phyloP scores from a whole-genome alignment of 2,329 filamentous ascomycete species.

The Rosellinia necatrix region DNA sequence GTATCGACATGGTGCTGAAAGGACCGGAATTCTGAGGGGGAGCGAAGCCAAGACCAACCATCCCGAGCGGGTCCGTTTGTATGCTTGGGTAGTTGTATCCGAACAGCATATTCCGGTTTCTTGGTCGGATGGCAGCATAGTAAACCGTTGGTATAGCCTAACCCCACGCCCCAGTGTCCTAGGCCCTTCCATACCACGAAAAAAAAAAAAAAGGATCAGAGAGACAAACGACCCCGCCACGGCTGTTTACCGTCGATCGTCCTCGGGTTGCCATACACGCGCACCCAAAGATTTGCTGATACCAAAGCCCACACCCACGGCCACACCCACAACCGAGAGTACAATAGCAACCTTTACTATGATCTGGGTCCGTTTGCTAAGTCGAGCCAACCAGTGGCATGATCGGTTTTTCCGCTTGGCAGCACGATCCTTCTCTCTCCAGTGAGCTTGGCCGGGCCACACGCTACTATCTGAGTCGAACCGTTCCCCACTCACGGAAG shows the following conservation, averaged over 20 bases:
- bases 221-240: background rate
- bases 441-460: constrained; percentile 64
- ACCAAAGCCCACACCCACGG: constrained; percentile 61
- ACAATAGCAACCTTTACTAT: constrained; percentile 59
- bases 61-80: background rate
- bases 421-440: constrained; percentile 63
- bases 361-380: constrained; percentile 60
- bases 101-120: background rate
- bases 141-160: background rate
- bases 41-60: background rate
- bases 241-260: constrained; percentile 30
- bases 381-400: constrained; percentile 57
- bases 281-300: constrained; percentile 65
- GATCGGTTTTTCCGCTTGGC: constrained; percentile 55
- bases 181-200: background rate
- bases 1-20: constrained; percentile 12
- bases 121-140: background rate
- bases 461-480: constrained; percentile 57
- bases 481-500: constrained; percentile 39
- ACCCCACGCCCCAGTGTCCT: background rate
- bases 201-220: background rate
- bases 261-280: constrained; percentile 57
- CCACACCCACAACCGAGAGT: constrained; percentile 57
- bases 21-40: background rate
- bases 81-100: background rate